Conservation (phyloP, 2,329 filamentous ascomycete species). For the Beauveria sp. region DNA sequence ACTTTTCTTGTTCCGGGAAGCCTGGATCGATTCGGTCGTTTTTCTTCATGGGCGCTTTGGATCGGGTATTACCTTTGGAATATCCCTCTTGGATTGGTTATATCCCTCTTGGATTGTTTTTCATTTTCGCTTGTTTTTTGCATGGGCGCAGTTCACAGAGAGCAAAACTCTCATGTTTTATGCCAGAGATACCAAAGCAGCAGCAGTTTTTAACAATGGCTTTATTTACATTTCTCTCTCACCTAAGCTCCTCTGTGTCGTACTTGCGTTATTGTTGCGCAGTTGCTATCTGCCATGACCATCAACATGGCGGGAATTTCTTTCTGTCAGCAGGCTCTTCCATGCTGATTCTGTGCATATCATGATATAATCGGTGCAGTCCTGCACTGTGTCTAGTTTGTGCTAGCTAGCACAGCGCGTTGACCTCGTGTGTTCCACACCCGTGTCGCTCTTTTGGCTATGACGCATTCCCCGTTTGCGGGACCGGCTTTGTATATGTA, state of each 20-base stretch:
- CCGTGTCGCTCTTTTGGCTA: constrained; percentile 16
- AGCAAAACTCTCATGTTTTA: constrained; percentile 2
- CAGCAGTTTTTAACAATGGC: constrained; percentile 15
- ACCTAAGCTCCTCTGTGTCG: constrained; percentile 15
- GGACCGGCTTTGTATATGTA: constrained; percentile 71
- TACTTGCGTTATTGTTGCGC: neutral
- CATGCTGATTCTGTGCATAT: neutral
- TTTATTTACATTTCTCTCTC: constrained; percentile 10
- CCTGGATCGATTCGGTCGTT: neutral
- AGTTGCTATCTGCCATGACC: constrained; percentile 9
- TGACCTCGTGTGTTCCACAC: neutral
- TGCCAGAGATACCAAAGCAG: constrained; percentile 13
- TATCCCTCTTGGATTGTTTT: neutral
- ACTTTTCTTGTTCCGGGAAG: neutral
- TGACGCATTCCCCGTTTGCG: constrained; percentile 47
- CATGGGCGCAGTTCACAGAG: neutral
- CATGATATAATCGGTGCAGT: constrained; percentile 3
- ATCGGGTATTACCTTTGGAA: neutral
- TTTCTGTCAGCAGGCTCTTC: neutral
- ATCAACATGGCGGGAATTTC: neutral
- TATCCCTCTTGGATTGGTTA: neutral
- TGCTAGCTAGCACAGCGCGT: neutral
- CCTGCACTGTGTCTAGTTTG: neutral
- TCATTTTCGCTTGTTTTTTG: neutral
- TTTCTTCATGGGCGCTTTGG: constrained; percentile 1